phyloP scores from a whole-genome alignment of 2,329 filamentous ascomycete species.

The Ascochyta viciae-villosae region DNA sequence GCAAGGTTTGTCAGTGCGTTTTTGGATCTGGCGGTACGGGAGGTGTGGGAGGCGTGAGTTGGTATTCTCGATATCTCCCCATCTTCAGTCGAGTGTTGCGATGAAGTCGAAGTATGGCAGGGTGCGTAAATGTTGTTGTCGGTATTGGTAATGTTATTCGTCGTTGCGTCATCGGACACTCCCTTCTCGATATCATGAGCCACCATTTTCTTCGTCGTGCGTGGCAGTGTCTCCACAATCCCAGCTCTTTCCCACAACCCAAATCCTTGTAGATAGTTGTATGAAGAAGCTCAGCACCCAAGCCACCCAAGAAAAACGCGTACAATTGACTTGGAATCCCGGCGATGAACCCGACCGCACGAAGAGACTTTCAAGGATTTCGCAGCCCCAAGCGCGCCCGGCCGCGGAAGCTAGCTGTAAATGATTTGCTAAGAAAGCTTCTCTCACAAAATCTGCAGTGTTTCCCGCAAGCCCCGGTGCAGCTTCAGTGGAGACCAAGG shows the following conservation, averaged over 20 bases:
- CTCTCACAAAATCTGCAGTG: background rate
- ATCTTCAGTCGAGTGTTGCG: background rate
- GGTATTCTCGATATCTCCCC: constrained; percentile 22
- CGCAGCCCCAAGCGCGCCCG: constrained; percentile 15
- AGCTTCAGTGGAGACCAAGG: constrained; percentile 6
- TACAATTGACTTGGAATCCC: background rate
- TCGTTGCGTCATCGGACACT: constrained; percentile 3
- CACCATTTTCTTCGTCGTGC: constrained; percentile 4
- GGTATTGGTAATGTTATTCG: background rate
- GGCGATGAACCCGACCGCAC: constrained; percentile 1
- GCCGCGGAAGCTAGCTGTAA: constrained; percentile 31
- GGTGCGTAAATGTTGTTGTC: constrained; percentile 16
- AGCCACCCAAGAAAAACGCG: background rate
- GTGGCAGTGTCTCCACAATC: background rate
- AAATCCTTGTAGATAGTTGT: background rate
- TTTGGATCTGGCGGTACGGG: constrained; percentile 19
- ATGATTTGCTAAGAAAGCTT: background rate
- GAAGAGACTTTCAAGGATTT: background rate
- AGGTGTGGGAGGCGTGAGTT: constrained; percentile 17
- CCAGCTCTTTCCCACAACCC: background rate
- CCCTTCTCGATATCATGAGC: constrained; percentile 27
- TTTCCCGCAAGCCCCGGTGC: background rate
- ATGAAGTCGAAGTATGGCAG: constrained; percentile 8
- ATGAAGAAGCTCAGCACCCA: background rate
- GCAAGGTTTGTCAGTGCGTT: constrained; percentile 24